Evolutionary conservation across 1,139 yeast genomes (phyloP).

Genomic region (Suhomyces bokatorum): DNA sequence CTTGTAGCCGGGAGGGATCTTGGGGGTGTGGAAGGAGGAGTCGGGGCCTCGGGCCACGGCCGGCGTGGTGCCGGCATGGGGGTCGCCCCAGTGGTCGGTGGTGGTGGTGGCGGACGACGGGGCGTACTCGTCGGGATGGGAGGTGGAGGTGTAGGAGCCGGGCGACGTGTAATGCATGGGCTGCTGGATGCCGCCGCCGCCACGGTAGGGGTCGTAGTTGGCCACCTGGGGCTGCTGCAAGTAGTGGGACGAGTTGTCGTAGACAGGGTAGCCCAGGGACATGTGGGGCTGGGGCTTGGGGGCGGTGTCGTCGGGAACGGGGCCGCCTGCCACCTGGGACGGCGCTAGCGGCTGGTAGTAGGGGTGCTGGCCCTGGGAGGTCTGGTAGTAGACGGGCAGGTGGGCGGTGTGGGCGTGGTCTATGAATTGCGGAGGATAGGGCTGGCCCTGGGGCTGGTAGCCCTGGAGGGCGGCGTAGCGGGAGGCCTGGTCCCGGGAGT

Average conservation of each 20-base stretch:
- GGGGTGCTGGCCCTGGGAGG: constrained; percentile 2
- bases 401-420: constrained; percentile 1
- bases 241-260: constrained; percentile 1
- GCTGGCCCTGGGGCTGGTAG: constrained; percentile 5
- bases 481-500: constrained; percentile 2
- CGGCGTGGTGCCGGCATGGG: background rate
- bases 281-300: constrained; percentile 2
- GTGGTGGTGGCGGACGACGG: no score
- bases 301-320: background rate
- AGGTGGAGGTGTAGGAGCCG: background rate
- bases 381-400: constrained; percentile 1
- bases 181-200: no score
- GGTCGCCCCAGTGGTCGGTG: constrained; percentile 6
- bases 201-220: constrained; percentile 5
- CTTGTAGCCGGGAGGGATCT: constrained; percentile 1
- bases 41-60: background rate
- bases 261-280: background rate
- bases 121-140: constrained; percentile 5
- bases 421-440: constrained; percentile 5
- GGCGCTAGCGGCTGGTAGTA: constrained; percentile 4
- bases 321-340: background rate
- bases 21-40: background rate
- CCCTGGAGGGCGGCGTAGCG: background rate
- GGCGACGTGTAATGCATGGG: constrained; percentile 4
- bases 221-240: background rate